These are phyloP conservation scores for Fraxinus albicans DNA, from an alignment of 305 asterid genomes.

Conservation along the genomic window DNA sequence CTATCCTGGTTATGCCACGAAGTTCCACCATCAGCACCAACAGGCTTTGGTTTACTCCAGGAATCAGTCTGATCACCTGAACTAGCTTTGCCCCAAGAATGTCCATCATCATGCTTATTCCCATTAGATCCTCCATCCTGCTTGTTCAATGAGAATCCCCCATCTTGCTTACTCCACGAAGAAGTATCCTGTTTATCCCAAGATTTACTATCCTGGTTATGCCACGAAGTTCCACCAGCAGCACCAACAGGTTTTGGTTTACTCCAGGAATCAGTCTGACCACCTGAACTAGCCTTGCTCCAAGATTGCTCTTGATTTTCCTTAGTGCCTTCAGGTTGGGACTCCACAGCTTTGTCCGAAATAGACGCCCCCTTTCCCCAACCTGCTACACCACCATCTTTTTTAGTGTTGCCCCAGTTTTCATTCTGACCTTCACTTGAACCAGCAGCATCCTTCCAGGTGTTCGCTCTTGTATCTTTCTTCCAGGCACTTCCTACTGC, in stretches of 20 bases:
- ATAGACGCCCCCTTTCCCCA: constrained; percentile 33
- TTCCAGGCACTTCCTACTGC: constrained; percentile 44
- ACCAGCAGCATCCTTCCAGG: constrained; percentile 16
- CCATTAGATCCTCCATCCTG: constrained; percentile 22
- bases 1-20: constrained; percentile 37
- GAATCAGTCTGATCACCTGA: constrained; percentile 15
- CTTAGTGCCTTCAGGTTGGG: constrained; percentile 14
- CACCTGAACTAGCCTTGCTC: constrained; percentile 8
- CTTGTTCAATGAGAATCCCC: constrained; percentile 42
- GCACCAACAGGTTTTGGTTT: constrained; percentile 30
- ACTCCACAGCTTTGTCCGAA: constrained; percentile 21
- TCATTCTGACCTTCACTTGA: constrained; percentile 22
- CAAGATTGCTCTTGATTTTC: constrained; percentile 11
- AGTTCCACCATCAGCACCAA: constrained; percentile 32
- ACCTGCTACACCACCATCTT: constrained; percentile 21
- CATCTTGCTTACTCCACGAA: constrained; percentile 36
- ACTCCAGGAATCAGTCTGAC: constrained; percentile 29
- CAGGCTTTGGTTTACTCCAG: constrained; percentile 36
- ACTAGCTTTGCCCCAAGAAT: constrained; percentile 18
- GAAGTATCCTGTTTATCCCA: constrained; percentile 37
- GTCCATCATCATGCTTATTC: constrained; percentile 18
- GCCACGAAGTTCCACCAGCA: constrained; percentile 38
- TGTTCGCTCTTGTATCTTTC: constrained; percentile 23
- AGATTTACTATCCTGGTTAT: constrained; percentile 31
- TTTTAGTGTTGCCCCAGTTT: constrained; percentile 28